Evolutionary conservation across 768 basidiomycete species (phyloP).

Genomic region (Boletellus ananas): DNA sequence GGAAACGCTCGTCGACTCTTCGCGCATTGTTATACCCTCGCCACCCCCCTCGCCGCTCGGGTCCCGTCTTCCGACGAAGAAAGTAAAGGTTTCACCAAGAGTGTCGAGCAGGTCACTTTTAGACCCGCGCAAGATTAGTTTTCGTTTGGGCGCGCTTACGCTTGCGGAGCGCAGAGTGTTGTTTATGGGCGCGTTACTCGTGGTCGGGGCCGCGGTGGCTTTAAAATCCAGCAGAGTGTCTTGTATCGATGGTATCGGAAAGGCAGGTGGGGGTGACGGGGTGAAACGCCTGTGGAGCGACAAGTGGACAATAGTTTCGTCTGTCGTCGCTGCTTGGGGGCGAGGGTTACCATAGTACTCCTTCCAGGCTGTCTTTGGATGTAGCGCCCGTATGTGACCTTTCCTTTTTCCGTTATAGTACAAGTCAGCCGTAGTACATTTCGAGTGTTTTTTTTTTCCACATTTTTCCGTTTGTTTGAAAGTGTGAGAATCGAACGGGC

Average conservation of each 20-base stretch:
- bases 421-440: background rate
- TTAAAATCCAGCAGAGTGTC: constrained; percentile 17
- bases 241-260: constrained; percentile 13
- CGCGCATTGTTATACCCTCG: constrained; percentile 24
- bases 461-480: no score
- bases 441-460: no score
- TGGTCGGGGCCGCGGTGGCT: constrained; percentile 69
- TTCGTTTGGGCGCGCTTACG: constrained; percentile 25
- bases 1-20: constrained; percentile 22
- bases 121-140: constrained; percentile 15
- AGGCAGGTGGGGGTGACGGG: constrained; percentile 13
- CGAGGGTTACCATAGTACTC: constrained; percentile 21
- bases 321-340: constrained; percentile 27
- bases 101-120: constrained; percentile 5
- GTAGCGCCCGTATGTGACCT: background rate
- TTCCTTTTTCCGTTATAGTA: background rate
- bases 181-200: constrained; percentile 63
- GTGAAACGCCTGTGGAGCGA: constrained; percentile 25
- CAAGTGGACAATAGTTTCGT: constrained; percentile 20
- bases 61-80: constrained; percentile 14
- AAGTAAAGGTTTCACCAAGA: constrained; percentile 14
- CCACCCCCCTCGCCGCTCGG: constrained; percentile 20
- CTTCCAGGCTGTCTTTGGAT: no score
- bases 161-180: constrained; percentile 32
- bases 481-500: no score